phyloP scores from a whole-genome alignment of 441 rosid genomes.

The Euphorbia schlechtendalii region DNA sequence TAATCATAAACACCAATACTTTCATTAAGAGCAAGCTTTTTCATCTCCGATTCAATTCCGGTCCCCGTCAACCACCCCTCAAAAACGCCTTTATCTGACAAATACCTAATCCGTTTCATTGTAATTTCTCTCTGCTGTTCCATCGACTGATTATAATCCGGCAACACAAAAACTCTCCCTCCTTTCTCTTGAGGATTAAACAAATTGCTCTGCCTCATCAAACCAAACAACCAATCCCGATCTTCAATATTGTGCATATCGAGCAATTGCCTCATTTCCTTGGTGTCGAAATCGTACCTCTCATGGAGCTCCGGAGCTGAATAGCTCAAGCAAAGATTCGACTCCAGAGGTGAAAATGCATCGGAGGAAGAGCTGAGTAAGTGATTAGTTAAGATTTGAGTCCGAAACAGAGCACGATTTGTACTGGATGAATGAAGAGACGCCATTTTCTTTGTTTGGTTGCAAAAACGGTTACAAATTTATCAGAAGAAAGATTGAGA shows the following conservation, averaged over 20 bases:
- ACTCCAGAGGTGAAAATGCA: neutral
- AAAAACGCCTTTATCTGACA: slow-evolving; percentile 57
- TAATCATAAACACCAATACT: slow-evolving; percentile 55
- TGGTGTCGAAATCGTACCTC: slow-evolving; percentile 36
- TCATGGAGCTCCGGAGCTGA: slow-evolving; percentile 64
- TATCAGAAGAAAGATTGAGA: neutral
- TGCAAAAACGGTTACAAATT: neutral
- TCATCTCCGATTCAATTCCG: slow-evolving; percentile 50
- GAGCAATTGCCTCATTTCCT: slow-evolving; percentile 56
- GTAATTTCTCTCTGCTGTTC: slow-evolving; percentile 86
- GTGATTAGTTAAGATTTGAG: slow-evolving; percentile 50
- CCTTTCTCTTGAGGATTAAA: slow-evolving; percentile 61
- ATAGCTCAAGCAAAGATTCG: slow-evolving; percentile 43
- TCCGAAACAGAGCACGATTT: slow-evolving; percentile 43
- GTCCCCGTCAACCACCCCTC: slow-evolving; percentile 60
- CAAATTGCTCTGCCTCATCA: slow-evolving; percentile 58
- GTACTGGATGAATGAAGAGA: slow-evolving; percentile 11
- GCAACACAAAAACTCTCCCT: slow-evolving; percentile 53
- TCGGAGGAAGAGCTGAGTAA: slow-evolving; percentile 15
- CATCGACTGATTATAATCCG: slow-evolving; percentile 80
- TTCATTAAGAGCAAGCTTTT: slow-evolving; percentile 53
- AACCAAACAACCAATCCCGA: slow-evolving; percentile 66
- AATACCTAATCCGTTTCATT: slow-evolving; percentile 47
- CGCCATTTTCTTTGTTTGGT: neutral
- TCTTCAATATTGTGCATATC: slow-evolving; percentile 64